Evolutionary conservation across 805 yeast genomes (phyloP), one percentile per base, ranked within the genome.

Genomic region (Lachancea nothofagi): DNA sequence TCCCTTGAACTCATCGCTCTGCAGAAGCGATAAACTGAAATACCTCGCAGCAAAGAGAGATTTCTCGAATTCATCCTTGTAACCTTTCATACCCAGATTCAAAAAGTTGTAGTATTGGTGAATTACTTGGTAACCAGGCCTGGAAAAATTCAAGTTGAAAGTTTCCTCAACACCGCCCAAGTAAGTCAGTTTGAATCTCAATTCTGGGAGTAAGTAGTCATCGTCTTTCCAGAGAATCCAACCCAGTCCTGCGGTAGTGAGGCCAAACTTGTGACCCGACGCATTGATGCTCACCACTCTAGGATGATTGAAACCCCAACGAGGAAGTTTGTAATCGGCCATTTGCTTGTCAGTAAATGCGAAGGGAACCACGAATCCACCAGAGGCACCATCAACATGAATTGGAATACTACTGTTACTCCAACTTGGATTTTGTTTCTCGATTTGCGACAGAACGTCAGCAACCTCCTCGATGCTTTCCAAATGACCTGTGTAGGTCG

Each of bases 301-400:
- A 19, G 76, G 75, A 34, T 83, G 58, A 45, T 78, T 66, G 66
- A 88, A 89, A 61, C 87, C 96, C 96, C 96, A 88, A 10, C 48
- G 40, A 19, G 36, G 41, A 29, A 55, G 38, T 10, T 47, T 45
- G 33, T 29, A 41, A 12, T 33, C 33, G 8, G 39, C 38, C 49
- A 57, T 45, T 50, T 70, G 74, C 46, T 79, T 69, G 13, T 81
- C 74, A 3, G 95, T 94, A 57, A 72, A 81, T 21, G 77, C 62
- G 55, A 88, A 83, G 14, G 97, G 95, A 2, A 95, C 95, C 30
- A 88, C 74, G 57, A 88, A 77, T 1, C 83, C 97, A 42, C 96
- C 96, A 15, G 87, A 77, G 2, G 96, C 96, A 49, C 93, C 97
- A 60, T 88, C 97, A 20, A 89, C 93, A 58, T 88, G 97, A 55